Conservation (phyloP, 1,284 basidiomycete genomes). For the Leccinum solheimii region DNA sequence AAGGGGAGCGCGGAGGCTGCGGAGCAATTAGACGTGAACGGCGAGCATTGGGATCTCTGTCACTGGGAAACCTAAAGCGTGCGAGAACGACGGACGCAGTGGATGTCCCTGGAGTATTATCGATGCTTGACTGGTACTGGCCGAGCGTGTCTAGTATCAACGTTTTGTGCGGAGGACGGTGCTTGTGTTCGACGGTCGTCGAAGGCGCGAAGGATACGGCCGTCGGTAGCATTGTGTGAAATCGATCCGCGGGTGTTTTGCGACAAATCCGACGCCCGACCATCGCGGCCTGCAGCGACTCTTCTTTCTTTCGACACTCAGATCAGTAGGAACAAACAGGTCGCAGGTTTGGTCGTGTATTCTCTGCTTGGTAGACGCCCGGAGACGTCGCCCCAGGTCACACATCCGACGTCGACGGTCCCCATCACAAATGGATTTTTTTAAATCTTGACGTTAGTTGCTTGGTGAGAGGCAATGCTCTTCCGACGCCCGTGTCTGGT, state of each 20-base stretch:
- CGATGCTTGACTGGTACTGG: neutral
- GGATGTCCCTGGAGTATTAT: neutral
- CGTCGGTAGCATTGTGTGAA: neutral
- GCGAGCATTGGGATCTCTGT: neutral
- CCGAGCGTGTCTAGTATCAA: neutral
- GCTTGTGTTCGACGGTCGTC: conserved; percentile 1
- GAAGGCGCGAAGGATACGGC: neutral
- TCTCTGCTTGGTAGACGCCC: neutral
- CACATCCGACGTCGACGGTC: neutral
- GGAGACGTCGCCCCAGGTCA: neutral
- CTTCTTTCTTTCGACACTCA: neutral
- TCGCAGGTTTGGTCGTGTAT: neutral
- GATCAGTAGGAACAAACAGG: neutral
- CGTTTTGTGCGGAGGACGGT: neutral
- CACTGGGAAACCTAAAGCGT: neutral
- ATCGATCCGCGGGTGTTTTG: conserved; percentile 9
- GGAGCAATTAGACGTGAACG: neutral
- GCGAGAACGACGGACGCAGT: conserved; percentile 8
- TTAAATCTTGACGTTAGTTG: neutral
- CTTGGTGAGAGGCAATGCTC: neutral
- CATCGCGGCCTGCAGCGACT: conserved; percentile 4
- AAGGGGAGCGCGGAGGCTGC: neutral
- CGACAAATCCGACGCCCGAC: conserved; percentile 1
- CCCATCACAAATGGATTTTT: neutral
- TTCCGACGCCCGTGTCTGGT: neutral